Conservation (phyloP, 2,329 filamentous ascomycete genomes). For the Microthyrium microscopicum region DNA sequence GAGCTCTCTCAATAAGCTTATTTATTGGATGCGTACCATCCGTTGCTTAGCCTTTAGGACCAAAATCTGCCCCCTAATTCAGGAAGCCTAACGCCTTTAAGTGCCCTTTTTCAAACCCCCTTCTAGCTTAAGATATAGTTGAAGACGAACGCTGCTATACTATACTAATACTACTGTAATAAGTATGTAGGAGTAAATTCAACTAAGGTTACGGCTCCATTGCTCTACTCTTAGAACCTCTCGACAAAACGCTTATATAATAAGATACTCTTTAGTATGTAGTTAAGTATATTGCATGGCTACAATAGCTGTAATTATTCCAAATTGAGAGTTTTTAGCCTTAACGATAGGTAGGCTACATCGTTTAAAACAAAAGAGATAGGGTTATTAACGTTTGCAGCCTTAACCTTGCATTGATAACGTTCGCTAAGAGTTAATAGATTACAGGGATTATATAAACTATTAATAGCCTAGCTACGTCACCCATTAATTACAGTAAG, state of each 20-base stretch:
- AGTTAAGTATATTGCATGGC: too few species aligned
- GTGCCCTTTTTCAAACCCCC: constrained; percentile 2
- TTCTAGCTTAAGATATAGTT: constrained; percentile 1
- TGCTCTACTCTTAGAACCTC: constrained; percentile 1
- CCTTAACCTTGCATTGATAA: constrained; percentile 3
- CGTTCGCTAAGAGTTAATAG: background rate
- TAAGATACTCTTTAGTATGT: too few species aligned
- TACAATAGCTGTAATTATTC: too few species aligned
- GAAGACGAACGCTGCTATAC: too few species aligned
- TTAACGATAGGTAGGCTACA: background rate
- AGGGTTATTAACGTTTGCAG: constrained; percentile 3
- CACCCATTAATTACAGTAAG: constrained; percentile 1
- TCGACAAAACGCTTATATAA: too few species aligned
- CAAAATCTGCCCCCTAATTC: constrained; percentile 4
- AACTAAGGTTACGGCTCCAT: background rate
- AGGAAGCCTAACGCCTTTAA: constrained; percentile 1
- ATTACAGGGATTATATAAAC: constrained; percentile 2
- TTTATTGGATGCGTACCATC: constrained; percentile 4
- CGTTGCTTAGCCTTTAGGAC: constrained; percentile 2
- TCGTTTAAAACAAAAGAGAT: constrained; percentile 1
- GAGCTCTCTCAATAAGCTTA: constrained; percentile 3
- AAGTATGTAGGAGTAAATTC: too few species aligned
- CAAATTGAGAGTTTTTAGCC: too few species aligned
- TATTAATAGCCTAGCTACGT: too few species aligned
- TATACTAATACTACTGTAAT: too few species aligned